Conservation (phyloP, 2,329 filamentous ascomycete species). For the Capronia americana region DNA sequence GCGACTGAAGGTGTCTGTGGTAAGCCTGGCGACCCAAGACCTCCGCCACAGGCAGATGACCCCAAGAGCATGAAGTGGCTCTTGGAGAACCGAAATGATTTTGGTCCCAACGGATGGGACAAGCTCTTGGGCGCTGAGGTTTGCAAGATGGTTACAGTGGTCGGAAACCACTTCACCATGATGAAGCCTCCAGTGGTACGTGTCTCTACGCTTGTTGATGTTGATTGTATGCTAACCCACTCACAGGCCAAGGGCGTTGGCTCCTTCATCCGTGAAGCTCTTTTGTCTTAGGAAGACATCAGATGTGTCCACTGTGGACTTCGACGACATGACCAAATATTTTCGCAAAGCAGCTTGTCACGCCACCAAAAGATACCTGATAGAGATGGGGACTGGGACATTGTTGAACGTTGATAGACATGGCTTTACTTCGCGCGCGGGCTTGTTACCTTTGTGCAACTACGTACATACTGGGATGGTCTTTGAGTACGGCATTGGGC, state of each 20-base stretch:
- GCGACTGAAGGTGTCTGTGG: constrained; percentile 57
- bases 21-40: constrained; percentile 49
- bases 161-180: constrained; percentile 52
- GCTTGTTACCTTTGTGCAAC: constrained; percentile 14
- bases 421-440: constrained; percentile 16
- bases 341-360: constrained; percentile 18
- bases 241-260: constrained; percentile 40
- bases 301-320: constrained; percentile 8
- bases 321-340: constrained; percentile 17
- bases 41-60: constrained; percentile 51
- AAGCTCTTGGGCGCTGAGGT: constrained; percentile 50
- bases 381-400: constrained; percentile 21
- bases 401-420: constrained; percentile 23
- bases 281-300: constrained; percentile 24
- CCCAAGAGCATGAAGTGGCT: constrained; percentile 58
- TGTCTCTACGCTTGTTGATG: constrained; percentile 4
- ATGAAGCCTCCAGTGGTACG: constrained; percentile 45
- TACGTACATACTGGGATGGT: constrained; percentile 25
- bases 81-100: constrained; percentile 55
- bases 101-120: constrained; percentile 57
- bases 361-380: constrained; percentile 27
- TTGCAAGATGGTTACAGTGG: constrained; percentile 43
- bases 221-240: constrained; percentile 25
- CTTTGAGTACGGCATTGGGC: constrained; percentile 11
- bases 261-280: constrained; percentile 39